phyloP scores from a whole-genome alignment of 1,139 yeast species.

The Oligophagozyma castellii region DNA sequence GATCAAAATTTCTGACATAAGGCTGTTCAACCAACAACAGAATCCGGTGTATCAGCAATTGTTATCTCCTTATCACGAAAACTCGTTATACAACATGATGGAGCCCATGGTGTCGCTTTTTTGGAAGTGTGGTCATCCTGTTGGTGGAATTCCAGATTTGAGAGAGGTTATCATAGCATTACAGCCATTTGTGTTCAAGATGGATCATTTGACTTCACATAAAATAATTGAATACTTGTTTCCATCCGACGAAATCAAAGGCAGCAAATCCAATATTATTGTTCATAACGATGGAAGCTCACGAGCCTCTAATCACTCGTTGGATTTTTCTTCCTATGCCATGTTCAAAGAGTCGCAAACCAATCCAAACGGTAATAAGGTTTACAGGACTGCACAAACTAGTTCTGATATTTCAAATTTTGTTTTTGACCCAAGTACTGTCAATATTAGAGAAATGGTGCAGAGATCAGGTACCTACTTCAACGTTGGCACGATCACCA shows the following conservation, averaged over 20 bases:
- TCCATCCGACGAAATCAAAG: conserved; percentile 31
- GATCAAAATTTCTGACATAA: conserved; percentile 45
- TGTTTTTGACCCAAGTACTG: background rate
- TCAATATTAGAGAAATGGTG: conserved; percentile 43
- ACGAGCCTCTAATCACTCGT: conserved; percentile 5
- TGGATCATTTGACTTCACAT: conserved; percentile 58
- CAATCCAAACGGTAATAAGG: conserved; percentile 4
- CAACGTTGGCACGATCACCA: conserved; percentile 45
- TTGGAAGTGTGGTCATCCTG: conserved; percentile 68
- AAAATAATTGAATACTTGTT: conserved; percentile 50
- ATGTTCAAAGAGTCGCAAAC: background rate
- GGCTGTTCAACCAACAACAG: conserved; percentile 52
- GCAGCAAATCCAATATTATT: background rate
- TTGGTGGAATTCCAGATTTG: conserved; percentile 74
- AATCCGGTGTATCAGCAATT: conserved; percentile 56
- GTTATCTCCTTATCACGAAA: conserved; percentile 35
- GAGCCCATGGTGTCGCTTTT: conserved; percentile 35
- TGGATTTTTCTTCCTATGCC: background rate
- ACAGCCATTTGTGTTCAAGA: conserved; percentile 57
- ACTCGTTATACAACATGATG: conserved; percentile 10
- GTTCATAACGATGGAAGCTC: conserved; percentile 7
- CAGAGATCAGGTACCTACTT: conserved; percentile 53
- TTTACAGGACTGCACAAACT: background rate
- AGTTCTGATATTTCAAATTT: conserved; percentile 1
- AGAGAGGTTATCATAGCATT: conserved; percentile 35